A percentile compares a stretch with the other conserved stretches of the same genome.
phyloP scores from a whole-genome alignment of 2,329 filamentous ascomycete genomes.

The Beauveria caledonica region DNA sequence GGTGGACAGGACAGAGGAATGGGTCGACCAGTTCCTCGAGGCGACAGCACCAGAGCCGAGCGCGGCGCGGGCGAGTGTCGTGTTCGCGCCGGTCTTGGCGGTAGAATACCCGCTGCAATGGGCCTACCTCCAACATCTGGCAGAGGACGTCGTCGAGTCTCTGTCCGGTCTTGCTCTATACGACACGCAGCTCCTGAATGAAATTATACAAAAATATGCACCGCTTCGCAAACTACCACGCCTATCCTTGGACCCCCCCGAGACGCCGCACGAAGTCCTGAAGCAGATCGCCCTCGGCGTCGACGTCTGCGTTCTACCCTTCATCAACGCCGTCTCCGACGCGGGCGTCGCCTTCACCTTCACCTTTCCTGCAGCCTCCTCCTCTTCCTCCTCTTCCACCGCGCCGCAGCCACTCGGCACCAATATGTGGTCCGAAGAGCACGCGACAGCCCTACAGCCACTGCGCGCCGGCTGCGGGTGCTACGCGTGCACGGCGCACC shows the following conservation, averaged over 20 bases:
- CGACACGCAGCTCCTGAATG: conserved; percentile 58
- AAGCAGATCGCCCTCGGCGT: conserved; percentile 67
- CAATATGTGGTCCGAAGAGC: conserved; percentile 63
- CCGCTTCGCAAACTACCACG: conserved; percentile 57
- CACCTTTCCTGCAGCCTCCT: conserved; percentile 48
- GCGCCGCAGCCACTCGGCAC: conserved; percentile 51
- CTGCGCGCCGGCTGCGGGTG: conserved; percentile 61
- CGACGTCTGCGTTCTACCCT: conserved; percentile 72
- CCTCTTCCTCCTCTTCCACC: neutral
- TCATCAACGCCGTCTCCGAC: conserved; percentile 67
- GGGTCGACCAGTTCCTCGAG: conserved; percentile 61
- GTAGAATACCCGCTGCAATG: conserved; percentile 67
- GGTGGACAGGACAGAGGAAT: conserved; percentile 76
- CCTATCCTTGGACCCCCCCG: conserved; percentile 62
- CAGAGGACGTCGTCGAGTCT: conserved; percentile 47
- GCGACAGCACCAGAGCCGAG: conserved; percentile 20
- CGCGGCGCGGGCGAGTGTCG: conserved; percentile 23
- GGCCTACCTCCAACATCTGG: conserved; percentile 68
- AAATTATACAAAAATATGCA: conserved; percentile 45
- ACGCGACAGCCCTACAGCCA: conserved; percentile 56
- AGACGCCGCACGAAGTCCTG: conserved; percentile 68
- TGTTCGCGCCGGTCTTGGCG: conserved; percentile 65
- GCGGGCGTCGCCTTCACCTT: conserved; percentile 80
- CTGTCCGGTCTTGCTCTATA: conserved; percentile 72
- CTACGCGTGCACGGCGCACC: conserved; percentile 76